Evolutionary conservation across 2,329 filamentous ascomycete species (phyloP), one percentile per base, ranked within the genome.

Genomic region (Herpotrichia juniperi): DNA sequence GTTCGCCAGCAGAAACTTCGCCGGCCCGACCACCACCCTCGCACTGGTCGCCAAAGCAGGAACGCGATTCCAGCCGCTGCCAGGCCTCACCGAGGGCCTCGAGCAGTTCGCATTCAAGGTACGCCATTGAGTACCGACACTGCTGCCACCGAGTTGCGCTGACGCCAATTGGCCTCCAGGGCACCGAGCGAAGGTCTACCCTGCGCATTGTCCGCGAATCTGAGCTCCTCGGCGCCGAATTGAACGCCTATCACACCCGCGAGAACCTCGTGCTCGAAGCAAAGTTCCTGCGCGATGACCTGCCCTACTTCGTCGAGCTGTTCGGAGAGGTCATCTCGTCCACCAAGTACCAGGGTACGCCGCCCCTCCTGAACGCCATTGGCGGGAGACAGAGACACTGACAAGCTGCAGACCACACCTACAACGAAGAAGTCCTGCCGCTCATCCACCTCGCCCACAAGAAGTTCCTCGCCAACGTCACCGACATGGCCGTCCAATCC

Each of bases 101-200:
- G 90, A 94, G 81, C 90, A 91, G 76, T 99, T 96, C 81, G 93
- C 96, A 62, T 99, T 97, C 87, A 96, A 96, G 90, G 94, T 92
- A 76, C 67, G 63, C 73, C 63, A 61, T 58, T 56, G 53, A 57
- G 22, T 17, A 17, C n/a, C 11, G 16, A 46, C 22, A 47, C 14
- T 48, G 40, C 46, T 48, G 10, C 48, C 14, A 31, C 31, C 40
- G 46, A 58, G 57, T 56, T 63, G 35, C 42, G 48, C 68, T 71
- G 59, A 72, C 61, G 53, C 50, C 62, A 63, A 68, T 66, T 66
- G 57, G 48, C 42, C 48, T 61, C n/a, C 69, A 93, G 89, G 92
- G 88, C 82, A 99, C 94, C 68, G 77, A 87, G 65, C 89, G 89
- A 79, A 88, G 94, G 77, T 94, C 93, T 63, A 91, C 91, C 53